These are phyloP conservation scores for Fusarium albidum DNA, from an alignment of 2,329 filamentous ascomycete genomes.

Conservation along the genomic window DNA sequence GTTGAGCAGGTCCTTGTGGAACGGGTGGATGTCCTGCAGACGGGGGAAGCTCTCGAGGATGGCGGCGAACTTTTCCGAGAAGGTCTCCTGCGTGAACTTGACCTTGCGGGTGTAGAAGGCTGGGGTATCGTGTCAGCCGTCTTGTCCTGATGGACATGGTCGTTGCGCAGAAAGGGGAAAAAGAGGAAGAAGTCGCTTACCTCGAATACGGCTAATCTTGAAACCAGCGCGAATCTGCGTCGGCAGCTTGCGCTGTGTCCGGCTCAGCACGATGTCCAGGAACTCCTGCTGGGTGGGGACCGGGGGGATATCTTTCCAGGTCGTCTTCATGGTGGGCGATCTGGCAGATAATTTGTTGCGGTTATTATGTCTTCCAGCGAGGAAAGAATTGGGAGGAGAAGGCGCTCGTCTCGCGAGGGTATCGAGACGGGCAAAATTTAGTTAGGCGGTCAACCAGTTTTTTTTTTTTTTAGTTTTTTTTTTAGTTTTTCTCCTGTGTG, in stretches of 20 bases:
- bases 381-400: slow-evolving; percentile 25
- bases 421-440: slow-evolving; percentile 34
- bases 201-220: slow-evolving; percentile 89
- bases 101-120: slow-evolving; percentile 97
- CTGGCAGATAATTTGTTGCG: slow-evolving; percentile 20
- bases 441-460: slow-evolving; percentile 47
- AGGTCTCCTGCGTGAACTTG: slow-evolving; percentile 98
- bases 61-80: slow-evolving; percentile 88
- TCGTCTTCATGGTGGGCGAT: slow-evolving; percentile 64
- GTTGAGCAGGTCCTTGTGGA: slow-evolving; percentile 85
- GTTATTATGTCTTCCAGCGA: slow-evolving; percentile 11
- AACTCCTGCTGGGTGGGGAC: slow-evolving; percentile 96
- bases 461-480: slow-evolving; percentile 50
- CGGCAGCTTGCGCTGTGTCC: slow-evolving; percentile 90
- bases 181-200: slow-evolving; percentile 42
- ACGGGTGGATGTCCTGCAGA: slow-evolving; percentile 93
- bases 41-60: slow-evolving; percentile 95
- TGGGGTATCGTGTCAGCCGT: slow-evolving; percentile 43
- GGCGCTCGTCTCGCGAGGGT: slow-evolving; percentile 27
- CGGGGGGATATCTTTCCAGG: slow-evolving; percentile 81
- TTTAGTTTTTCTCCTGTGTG: slow-evolving; percentile 40
- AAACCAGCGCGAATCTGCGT: slow-evolving; percentile 97
- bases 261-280: slow-evolving; percentile 93
- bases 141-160: background rate
- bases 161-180: background rate